Evolutionary conservation across 495 filamentous ascomycete genomes (phyloP).

Genomic region (Penicillium malachiteum): DNA sequence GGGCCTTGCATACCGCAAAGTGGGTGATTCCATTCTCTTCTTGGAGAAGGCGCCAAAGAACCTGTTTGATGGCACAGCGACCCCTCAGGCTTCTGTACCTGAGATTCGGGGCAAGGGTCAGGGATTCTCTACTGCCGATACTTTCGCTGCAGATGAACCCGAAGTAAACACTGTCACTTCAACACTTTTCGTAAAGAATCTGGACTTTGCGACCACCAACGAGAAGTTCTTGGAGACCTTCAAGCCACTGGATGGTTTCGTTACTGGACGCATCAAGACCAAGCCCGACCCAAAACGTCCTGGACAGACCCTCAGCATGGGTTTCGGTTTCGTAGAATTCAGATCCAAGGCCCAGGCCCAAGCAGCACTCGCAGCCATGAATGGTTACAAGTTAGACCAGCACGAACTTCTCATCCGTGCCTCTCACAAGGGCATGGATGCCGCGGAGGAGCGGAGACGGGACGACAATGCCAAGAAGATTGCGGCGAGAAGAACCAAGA

Average conservation of each 20-base stretch:
- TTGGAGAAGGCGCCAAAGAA: slow-evolving; percentile 90
- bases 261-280: slow-evolving; percentile 80
- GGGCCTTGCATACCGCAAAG: slow-evolving; percentile 78
- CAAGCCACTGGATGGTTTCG: slow-evolving; percentile 77
- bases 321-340: slow-evolving; percentile 94
- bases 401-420: slow-evolving; percentile 80
- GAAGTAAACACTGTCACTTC: slow-evolving; percentile 59
- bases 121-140: slow-evolving; percentile 55
- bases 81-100: slow-evolving; percentile 24
- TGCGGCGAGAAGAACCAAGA: slow-evolving; percentile 74
- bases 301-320: slow-evolving; percentile 86
- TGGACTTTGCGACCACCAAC: slow-evolving; percentile 87
- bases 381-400: slow-evolving; percentile 80
- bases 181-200: slow-evolving; percentile 88
- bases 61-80: slow-evolving; percentile 57
- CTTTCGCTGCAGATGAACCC: slow-evolving; percentile 52
- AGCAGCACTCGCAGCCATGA: slow-evolving; percentile 77
- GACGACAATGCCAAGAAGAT: slow-evolving; percentile 78
- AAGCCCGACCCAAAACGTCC: slow-evolving; percentile 83
- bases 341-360: slow-evolving; percentile 70
- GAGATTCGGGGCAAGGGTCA: slow-evolving; percentile 44
- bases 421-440: slow-evolving; percentile 81
- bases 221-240: slow-evolving; percentile 71
- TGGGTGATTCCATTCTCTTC: slow-evolving; percentile 89
- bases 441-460: slow-evolving; percentile 77